Conservation (phyloP, 177 flowering plant species). For the Telopea speciosissima region DNA sequence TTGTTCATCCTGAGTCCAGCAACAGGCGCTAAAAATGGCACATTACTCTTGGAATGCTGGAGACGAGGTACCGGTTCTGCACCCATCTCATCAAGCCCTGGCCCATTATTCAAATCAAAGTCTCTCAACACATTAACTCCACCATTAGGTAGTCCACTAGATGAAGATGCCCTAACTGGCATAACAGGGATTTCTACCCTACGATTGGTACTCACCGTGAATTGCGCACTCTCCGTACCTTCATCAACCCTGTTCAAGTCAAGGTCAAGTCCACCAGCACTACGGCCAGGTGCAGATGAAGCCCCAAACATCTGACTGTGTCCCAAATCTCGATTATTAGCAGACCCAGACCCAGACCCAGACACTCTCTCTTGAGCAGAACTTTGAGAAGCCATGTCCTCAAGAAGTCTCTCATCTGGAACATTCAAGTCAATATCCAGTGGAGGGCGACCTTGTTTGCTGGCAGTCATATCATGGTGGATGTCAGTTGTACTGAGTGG, state of each 20-base stretch:
- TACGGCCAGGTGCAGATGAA: constrained; percentile 19
- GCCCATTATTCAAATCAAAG: constrained; percentile 91
- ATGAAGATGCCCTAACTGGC: constrained; percentile 24
- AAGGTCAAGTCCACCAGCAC: constrained; percentile 69
- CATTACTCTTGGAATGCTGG: constrained; percentile 30
- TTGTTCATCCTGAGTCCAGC: constrained; percentile 46
- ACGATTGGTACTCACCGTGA: constrained; percentile 24
- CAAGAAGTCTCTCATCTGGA: constrained; percentile 60
- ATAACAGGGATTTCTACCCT: constrained; percentile 31
- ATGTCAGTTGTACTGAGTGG: constrained; percentile 19
- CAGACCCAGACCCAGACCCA: constrained; percentile 14
- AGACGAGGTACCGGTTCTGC: constrained; percentile 31
- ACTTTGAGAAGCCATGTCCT: constrained; percentile 45
- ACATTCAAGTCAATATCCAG: constrained; percentile 86
- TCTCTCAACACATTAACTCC: constrained; percentile 46
- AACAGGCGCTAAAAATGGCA: constrained; percentile 33
- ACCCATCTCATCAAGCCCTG: constrained; percentile 52
- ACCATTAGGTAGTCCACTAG: constrained; percentile 32
- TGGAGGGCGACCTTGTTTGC: constrained; percentile 41
- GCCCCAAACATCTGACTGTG: constrained; percentile 18
- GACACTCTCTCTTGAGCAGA: constrained; percentile 22
- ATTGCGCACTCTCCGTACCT: constrained; percentile 41
- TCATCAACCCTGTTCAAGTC: constrained; percentile 80
- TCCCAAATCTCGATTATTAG: constrained; percentile 16
- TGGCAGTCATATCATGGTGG: constrained; percentile 27